phyloP scores from a whole-genome alignment of 2,329 filamentous ascomycete genomes.

The Grosmannia clavigera region DNA sequence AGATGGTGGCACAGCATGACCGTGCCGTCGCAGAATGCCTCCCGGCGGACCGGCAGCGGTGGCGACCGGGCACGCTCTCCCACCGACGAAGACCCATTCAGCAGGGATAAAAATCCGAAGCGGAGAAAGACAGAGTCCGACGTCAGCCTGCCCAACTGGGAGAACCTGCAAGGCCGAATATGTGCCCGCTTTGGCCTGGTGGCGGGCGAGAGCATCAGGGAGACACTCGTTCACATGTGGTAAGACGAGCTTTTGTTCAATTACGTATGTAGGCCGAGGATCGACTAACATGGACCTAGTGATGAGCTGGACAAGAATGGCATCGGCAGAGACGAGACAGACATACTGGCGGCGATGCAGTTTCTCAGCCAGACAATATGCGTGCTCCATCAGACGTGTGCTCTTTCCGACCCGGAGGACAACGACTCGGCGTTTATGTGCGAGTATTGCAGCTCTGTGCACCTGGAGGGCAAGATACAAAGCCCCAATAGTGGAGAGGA shows the following conservation, averaged over 20 bases:
- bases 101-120: constrained; percentile 7
- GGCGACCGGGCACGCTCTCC: constrained; percentile 1
- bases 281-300: neutral
- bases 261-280: too few relatives aligned
- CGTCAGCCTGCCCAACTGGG: neutral
- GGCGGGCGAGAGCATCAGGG: constrained; percentile 1
- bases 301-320: neutral
- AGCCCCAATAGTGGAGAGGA: neutral
- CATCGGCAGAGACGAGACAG: neutral
- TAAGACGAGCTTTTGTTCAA: neutral
- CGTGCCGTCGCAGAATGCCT: constrained; percentile 4
- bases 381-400: constrained; percentile 1
- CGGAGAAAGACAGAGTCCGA: constrained; percentile 5
- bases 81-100: constrained; percentile 5
- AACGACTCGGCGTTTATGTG: constrained; percentile 3
- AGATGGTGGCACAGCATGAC: constrained; percentile 2
- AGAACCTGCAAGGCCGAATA: constrained; percentile 2
- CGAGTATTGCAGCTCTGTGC: neutral
- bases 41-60: neutral
- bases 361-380: constrained; percentile 7
- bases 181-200: constrained; percentile 1
- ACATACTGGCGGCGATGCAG: constrained; percentile 1
- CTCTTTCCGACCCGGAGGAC: constrained; percentile 4
- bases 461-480: neutral
- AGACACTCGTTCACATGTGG: constrained; percentile 6